Percentiles rank a stretch among this genome's conserved stretches.
phyloP scores from a whole-genome alignment of 257 asterid species.

The Cruciata laevipes region DNA sequence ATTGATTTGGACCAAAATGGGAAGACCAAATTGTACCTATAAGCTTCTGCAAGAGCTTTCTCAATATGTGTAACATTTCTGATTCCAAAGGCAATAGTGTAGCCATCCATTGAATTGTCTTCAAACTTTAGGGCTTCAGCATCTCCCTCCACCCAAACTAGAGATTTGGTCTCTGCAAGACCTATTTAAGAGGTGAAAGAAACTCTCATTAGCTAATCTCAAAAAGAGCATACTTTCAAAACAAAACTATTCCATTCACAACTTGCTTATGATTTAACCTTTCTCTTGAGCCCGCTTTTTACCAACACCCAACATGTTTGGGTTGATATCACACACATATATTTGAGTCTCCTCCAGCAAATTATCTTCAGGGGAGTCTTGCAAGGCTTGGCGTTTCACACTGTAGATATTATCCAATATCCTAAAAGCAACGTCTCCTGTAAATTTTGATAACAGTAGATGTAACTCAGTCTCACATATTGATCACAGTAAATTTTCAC shows the following conservation, averaged over 20 bases:
- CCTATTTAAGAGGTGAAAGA: constrained; percentile 33
- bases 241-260: not conserved
- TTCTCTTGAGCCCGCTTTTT: constrained; percentile 73
- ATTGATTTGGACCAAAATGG: not conserved
- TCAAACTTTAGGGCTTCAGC: constrained; percentile 79
- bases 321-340: constrained; percentile 81
- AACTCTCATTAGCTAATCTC: constrained; percentile 4
- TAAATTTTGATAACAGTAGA: constrained; percentile 36
- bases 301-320: constrained; percentile 81
- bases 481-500: constrained; percentile 7
- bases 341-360: constrained; percentile 60
- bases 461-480: constrained; percentile 18
- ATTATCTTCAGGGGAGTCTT: constrained; percentile 55
- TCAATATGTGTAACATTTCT: constrained; percentile 93
- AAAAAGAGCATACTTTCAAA: not conserved
- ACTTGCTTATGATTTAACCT: constrained; percentile 32
- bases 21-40: constrained; percentile 40
- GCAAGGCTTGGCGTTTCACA: constrained; percentile 47
- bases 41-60: constrained; percentile 84
- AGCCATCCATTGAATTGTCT: constrained; percentile 82
- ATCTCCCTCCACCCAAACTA: constrained; percentile 91
- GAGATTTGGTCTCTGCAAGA: constrained; percentile 48
- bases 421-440: constrained; percentile 98
- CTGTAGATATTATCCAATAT: constrained; percentile 53
- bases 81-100: constrained; percentile 95